A percentile compares a stretch with the other conserved stretches of the same genome.
Evolutionary conservation across 176 grass and related monocot genomes (phyloP).

Genomic region (Oryza brachyantha): DNA sequence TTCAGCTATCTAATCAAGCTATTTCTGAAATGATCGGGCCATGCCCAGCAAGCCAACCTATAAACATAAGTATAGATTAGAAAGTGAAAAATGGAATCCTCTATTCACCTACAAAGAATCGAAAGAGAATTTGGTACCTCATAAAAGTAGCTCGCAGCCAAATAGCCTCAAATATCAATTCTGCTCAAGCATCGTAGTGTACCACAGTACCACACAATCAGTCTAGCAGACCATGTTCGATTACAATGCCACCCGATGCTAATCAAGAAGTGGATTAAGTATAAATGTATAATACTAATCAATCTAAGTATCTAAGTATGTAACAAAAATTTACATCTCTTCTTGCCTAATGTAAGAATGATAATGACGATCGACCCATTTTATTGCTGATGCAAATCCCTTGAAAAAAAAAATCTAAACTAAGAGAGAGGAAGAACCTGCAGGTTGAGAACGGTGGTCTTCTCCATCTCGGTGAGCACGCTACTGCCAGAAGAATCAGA

Average conservation of each 20-base stretch:
- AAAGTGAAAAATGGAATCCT: neutral
- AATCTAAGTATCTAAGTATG: neutral
- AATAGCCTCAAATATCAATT: neutral
- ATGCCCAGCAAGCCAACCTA: constrained; percentile 96
- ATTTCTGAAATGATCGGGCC: constrained; percentile 92
- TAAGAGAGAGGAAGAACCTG: constrained; percentile 36
- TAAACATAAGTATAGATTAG: constrained; percentile 29
- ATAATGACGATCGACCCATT: neutral
- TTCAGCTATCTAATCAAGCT: constrained; percentile 93
- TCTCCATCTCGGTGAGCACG: constrained; percentile 73
- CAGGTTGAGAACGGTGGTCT: constrained; percentile 89
- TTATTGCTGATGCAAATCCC: neutral
- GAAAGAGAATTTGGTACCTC: neutral
- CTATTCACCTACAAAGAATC: neutral
- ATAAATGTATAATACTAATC: neutral
- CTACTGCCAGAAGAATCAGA: constrained; percentile 56
- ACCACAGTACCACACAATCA: neutral
- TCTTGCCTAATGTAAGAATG: neutral
- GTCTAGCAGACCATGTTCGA: neutral
- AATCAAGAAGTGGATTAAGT: neutral
- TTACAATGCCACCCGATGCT: neutral
- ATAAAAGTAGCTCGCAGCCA: neutral
- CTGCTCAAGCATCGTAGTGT: neutral
- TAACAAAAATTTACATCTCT: neutral
- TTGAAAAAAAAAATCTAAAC: neutral